phyloP scores from a whole-genome alignment of 306 rosid species.

The Trifolium subterraneum region DNA sequence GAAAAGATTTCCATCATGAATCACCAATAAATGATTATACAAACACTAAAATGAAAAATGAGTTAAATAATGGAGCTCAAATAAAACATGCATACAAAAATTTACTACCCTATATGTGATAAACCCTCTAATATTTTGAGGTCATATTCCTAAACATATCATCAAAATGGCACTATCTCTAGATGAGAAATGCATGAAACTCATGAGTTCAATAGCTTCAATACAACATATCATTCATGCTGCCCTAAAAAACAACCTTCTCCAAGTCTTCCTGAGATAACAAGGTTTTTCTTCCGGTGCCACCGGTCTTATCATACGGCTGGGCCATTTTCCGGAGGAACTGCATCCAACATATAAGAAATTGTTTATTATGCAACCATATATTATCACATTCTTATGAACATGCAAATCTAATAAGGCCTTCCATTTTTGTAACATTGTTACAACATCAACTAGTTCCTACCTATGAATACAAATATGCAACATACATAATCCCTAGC shows the following conservation, averaged over 20 bases:
- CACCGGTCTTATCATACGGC: conserved; percentile 86
- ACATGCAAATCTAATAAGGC: conserved; percentile 11
- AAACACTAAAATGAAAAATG: not conserved
- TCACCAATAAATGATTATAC: not conserved
- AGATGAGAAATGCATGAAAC: too few species aligned
- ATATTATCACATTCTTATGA: conserved; percentile 1
- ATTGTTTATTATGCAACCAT: conserved; percentile 15
- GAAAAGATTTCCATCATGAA: too few species aligned
- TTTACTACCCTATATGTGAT: not conserved
- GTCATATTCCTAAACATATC: not conserved
- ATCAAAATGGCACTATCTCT: too few species aligned
- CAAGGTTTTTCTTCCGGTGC: conserved; percentile 72
- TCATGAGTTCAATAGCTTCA: conserved; percentile 39
- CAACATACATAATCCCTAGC: too few species aligned
- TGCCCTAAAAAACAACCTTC: conserved; percentile 66
- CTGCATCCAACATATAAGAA: conserved; percentile 54
- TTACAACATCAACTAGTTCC: not conserved
- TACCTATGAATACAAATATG: not conserved
- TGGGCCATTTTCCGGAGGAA: conserved; percentile 96
- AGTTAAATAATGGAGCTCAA: not conserved
- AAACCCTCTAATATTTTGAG: not conserved
- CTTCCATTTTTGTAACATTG: conserved; percentile 28
- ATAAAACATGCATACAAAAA: not conserved
- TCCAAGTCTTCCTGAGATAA: conserved; percentile 84
- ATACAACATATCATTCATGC: conserved; percentile 56